A percentile compares a stretch with the other conserved stretches of the same genome.
Conservation (phyloP, 164 flowering plant genomes). For the Akebia trifoliata region DNA sequence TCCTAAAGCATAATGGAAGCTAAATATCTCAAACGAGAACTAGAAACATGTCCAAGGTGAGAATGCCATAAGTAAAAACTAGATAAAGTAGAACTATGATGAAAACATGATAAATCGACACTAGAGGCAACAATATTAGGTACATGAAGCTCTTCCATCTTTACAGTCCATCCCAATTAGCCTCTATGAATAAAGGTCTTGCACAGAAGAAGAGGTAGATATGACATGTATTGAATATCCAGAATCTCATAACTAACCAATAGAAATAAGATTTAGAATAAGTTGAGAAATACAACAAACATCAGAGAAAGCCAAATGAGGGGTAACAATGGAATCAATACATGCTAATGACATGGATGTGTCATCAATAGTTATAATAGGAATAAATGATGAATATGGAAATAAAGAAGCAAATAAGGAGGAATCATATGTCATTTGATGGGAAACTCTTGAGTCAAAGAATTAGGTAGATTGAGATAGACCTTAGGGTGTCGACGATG, state of each 20-base stretch:
- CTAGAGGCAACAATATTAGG: neutral
- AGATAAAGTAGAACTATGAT: no score
- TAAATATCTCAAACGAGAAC: no score
- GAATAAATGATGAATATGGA: neutral
- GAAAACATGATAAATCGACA: neutral
- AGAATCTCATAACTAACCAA: neutral
- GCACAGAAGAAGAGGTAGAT: neutral
- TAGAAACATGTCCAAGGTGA: no score
- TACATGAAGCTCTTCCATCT: neutral
- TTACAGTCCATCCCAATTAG: neutral
- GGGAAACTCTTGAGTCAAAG: neutral
- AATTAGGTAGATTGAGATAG: neutral
- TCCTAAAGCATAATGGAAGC: no score
- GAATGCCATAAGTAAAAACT: no score
- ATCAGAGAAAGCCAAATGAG: neutral
- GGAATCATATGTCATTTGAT: neutral
- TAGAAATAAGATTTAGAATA: no score
- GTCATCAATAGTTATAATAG: neutral
- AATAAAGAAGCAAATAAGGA: neutral
- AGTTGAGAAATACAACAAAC: neutral
- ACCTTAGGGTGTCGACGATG: no score
- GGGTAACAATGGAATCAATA: neutral
- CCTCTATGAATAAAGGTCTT: no score
- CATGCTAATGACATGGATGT: neutral
- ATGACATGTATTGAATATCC: neutral